Evolutionary conservation across 2,329 filamentous ascomycete species (phyloP).

Genomic region (Myotisia sp.): DNA sequence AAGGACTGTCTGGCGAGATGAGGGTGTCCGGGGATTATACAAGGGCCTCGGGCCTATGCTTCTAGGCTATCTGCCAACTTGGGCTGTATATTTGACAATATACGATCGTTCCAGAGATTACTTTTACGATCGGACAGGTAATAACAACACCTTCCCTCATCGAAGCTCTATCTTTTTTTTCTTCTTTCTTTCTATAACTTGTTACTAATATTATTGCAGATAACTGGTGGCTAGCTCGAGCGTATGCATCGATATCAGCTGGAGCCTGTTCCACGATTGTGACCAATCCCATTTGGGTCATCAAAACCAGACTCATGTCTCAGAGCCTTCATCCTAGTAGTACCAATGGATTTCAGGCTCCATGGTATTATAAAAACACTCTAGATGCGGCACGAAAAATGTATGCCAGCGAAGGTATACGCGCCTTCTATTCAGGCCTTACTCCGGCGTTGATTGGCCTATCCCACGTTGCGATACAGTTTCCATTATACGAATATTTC

Average conservation of each 20-base stretch:
- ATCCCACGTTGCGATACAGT: constrained; percentile 92
- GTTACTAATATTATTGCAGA: constrained; percentile 33
- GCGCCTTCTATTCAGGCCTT: constrained; percentile 88
- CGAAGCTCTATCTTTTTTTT: not conserved
- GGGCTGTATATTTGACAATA: constrained; percentile 95
- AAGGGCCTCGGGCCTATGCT: constrained; percentile 88
- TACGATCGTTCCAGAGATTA: constrained; percentile 71
- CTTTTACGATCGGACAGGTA: constrained; percentile 54
- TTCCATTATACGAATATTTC: constrained; percentile 87
- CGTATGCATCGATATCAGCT: constrained; percentile 80
- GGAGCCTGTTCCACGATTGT: constrained; percentile 85
- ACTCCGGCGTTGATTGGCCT: constrained; percentile 83
- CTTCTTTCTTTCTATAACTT: not conserved
- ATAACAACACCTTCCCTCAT: constrained; percentile 2
- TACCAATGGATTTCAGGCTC: constrained; percentile 36
- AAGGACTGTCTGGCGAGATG: constrained; percentile 69
- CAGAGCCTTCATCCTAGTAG: constrained; percentile 42
- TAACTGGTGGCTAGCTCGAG: constrained; percentile 63
- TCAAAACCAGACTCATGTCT: constrained; percentile 96
- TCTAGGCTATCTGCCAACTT: constrained; percentile 88
- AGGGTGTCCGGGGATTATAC: constrained; percentile 82
- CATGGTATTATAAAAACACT: constrained; percentile 83
- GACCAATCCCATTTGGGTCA: constrained; percentile 98
- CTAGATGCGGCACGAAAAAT: constrained; percentile 89
- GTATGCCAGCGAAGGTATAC: constrained; percentile 77